Conservation (phyloP, 2,329 filamentous ascomycete genomes). For the Beauveria varroae region DNA sequence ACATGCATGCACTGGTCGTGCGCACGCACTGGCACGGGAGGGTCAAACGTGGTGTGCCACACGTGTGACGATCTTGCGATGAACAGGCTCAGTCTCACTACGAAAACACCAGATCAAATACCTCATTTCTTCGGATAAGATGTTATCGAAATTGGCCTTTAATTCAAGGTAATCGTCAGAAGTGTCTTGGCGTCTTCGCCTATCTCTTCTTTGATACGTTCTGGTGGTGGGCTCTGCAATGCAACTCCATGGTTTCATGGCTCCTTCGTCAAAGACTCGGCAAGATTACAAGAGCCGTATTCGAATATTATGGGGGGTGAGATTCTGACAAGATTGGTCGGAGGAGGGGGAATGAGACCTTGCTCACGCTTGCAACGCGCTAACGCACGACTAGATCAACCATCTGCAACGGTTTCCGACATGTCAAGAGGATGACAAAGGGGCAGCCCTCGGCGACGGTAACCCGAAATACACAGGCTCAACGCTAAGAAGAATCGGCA, state of each 20-base stretch:
- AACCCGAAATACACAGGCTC: neutral
- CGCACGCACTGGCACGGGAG: neutral
- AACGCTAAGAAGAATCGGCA: neutral
- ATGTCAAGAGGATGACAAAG: neutral
- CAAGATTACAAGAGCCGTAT: neutral
- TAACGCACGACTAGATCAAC: neutral
- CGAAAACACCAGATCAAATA: neutral
- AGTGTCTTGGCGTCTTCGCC: neutral
- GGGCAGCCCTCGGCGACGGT: neutral
- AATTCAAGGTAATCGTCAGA: too few species aligned
- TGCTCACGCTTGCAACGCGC: neutral
- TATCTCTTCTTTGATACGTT: neutral
- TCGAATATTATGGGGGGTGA: neutral
- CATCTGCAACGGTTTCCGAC: neutral
- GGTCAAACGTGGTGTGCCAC: neutral
- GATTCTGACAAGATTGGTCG: neutral
- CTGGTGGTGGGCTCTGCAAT: too few species aligned
- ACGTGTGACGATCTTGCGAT: neutral
- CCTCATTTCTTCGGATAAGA: neutral
- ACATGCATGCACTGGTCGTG: neutral
- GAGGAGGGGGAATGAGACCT: slow-evolving; percentile 3
- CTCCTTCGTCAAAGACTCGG: neutral
- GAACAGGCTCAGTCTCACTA: neutral
- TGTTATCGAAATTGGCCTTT: too few species aligned
- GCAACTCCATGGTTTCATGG: neutral